Percentiles rank a stretch among this genome's conserved stretches.
Conservation (phyloP, 2,329 filamentous ascomycete genomes). For the Curvularia sp. region DNA sequence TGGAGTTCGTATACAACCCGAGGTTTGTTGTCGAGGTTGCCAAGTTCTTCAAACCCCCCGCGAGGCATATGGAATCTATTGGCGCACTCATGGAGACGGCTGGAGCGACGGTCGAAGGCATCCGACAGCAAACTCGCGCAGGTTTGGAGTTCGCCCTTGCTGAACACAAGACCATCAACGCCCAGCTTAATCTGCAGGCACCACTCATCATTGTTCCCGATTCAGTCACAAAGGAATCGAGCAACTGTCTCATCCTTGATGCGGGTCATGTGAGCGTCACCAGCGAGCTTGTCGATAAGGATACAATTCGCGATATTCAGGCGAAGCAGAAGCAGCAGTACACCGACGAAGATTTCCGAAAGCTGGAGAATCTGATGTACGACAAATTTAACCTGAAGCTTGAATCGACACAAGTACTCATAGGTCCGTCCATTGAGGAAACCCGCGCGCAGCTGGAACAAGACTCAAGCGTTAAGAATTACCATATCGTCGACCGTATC, state of each 20-base stretch:
- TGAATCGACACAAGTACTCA: slow-evolving; percentile 92
- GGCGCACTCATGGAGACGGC: slow-evolving; percentile 93
- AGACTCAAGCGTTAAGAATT: slow-evolving; percentile 70
- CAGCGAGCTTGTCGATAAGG: slow-evolving; percentile 90
- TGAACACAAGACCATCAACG: slow-evolving; percentile 98
- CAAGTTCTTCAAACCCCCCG: slow-evolving; percentile 95
- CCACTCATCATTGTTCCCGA: slow-evolving; percentile 96
- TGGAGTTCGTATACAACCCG: slow-evolving; percentile 98
- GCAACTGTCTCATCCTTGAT: slow-evolving; percentile 91
- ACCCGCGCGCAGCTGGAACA: slow-evolving; percentile 81
- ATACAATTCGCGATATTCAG: slow-evolving; percentile 88
- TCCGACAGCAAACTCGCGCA: slow-evolving; percentile 93
- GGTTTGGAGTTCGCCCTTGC: slow-evolving; percentile 95
- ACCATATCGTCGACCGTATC: slow-evolving; percentile 95
- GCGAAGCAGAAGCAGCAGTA: slow-evolving; percentile 88
- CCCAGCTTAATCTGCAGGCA: slow-evolving; percentile 92
- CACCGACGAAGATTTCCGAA: slow-evolving; percentile 85
- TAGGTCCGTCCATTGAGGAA: slow-evolving; percentile 89
- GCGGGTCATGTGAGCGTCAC: slow-evolving; percentile 94
- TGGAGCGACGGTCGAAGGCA: slow-evolving; percentile 91
- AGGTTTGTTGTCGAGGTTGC: slow-evolving; percentile 88
- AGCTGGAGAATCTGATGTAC: slow-evolving; percentile 93
- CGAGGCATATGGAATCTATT: slow-evolving; percentile 98
- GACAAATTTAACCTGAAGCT: slow-evolving; percentile 95
- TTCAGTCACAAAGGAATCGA: slow-evolving; percentile 80